These are phyloP conservation scores for Beauveria caledonica DNA, from an alignment of 2,329 filamentous ascomycete species.

Conservation along the genomic window DNA sequence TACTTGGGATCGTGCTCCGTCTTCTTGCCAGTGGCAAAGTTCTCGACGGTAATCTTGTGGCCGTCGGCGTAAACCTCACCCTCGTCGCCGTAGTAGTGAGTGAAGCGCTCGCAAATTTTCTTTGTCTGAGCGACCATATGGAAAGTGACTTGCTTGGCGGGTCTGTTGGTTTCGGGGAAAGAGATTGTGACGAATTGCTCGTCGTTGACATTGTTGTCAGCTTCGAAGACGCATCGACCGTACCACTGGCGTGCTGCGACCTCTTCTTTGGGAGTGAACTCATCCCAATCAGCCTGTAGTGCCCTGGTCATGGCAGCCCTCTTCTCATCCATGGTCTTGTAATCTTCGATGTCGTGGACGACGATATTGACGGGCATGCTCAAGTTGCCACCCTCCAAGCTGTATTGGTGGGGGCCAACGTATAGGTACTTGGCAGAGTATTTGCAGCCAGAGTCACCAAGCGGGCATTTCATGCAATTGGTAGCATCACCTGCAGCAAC, in stretches of 20 bases:
- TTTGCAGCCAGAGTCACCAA: conserved; percentile 63
- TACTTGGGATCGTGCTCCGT: conserved; percentile 23
- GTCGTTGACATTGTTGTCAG: conserved; percentile 89
- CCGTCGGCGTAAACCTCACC: conserved; percentile 87
- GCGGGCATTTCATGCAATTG: conserved; percentile 71
- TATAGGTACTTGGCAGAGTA: conserved; percentile 85
- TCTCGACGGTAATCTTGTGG: conserved; percentile 62
- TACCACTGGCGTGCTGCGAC: conserved; percentile 61
- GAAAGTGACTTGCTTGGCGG: conserved; percentile 77
- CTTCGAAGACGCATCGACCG: conserved; percentile 89
- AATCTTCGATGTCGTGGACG: conserved; percentile 85
- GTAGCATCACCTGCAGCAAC: conserved; percentile 64
- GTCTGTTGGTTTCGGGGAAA: conserved; percentile 65
- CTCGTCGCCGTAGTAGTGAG: conserved; percentile 74
- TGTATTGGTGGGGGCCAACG: conserved; percentile 51
- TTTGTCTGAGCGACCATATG: conserved; percentile 93
- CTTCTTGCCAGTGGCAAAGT: conserved; percentile 35
- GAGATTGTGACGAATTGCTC: conserved; percentile 83
- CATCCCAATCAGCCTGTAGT: conserved; percentile 46
- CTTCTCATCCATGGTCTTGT: conserved; percentile 36
- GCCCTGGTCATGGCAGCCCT: conserved; percentile 33
- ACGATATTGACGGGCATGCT: conserved; percentile 84
- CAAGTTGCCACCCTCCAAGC: conserved; percentile 56
- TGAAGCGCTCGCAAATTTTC: conserved; percentile 77
- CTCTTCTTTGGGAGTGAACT: conserved; percentile 37